Evolutionary conservation across 257 asterid species (phyloP), one percentile per base, ranked within the genome.

Genomic region (Linderniella brevidens): DNA sequence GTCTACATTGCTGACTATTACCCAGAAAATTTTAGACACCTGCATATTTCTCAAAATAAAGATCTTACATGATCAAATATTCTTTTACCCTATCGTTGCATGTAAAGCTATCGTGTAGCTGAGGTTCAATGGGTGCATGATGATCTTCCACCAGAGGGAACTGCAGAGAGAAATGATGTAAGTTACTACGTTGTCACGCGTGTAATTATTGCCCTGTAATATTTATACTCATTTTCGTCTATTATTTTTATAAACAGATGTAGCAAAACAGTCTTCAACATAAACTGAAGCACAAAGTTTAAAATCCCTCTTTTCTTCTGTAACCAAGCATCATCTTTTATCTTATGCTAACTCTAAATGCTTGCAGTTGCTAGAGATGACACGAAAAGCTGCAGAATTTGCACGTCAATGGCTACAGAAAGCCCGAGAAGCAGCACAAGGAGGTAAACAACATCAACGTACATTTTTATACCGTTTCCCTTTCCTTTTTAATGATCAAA

Each of bases 81-180:
- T 52, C 43, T 55, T 13, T 37, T 15, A 45, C 9, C 38, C 49
- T 29, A 37, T 55, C 19, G 36, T 37, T 51, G 50, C 42, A 49
- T 64, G 19, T 78, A 66, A 66, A 90, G 99, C 59, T 90, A 90
- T 59, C 99, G 99, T 8, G 62, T 90, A 29, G 93, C 88, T 52
- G 96, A 90, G 79, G 86, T 90, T 46, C 94, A 85, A 61, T 85
- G 99, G 99, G 76, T 79, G 36, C 74, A 73, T 10, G 99, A 85
- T 60, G 48, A 43, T 38, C 17, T 0, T 67, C 84, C 78, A 15
- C 52, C 68, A 16, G 94, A 74, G 64, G 96, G 83, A 58, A 56
- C 90, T 56, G 20, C 68, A 25, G 96, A 82, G 69, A 79, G 78
- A 61, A 55, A 57, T 62, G 92, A 72, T 19, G 99, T 90, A 71